Evolutionary conservation across 257 asterid species (phyloP).

Genomic region (Mentha longifolia): DNA sequence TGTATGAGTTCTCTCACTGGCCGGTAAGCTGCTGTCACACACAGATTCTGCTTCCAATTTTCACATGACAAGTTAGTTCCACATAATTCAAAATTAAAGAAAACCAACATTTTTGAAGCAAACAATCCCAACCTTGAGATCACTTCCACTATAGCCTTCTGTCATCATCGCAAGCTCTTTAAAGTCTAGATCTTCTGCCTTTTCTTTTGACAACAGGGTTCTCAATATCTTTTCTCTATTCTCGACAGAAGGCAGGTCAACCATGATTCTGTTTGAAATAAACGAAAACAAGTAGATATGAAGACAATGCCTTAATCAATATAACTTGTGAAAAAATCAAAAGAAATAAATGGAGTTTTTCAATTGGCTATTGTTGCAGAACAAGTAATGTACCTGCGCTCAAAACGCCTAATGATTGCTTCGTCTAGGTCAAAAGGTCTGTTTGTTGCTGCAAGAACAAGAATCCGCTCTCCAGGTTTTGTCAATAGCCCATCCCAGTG

Average conservation of each 20-base stretch:
- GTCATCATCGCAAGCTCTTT: slow-evolving; percentile 85
- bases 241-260: slow-evolving; percentile 83
- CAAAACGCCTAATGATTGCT: slow-evolving; percentile 96
- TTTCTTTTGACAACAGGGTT: slow-evolving; percentile 87
- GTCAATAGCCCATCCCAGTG: slow-evolving; percentile 97
- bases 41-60: slow-evolving; percentile 71
- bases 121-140: slow-evolving; percentile 80
- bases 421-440: slow-evolving; percentile 99
- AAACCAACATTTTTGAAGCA: background rate
- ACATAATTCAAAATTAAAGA: slow-evolving; percentile 3
- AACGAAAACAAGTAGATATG: slow-evolving; percentile 19
- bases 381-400: slow-evolving; percentile 70
- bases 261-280: slow-evolving; percentile 80
- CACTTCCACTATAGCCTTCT: slow-evolving; percentile 97
- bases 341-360: background rate
- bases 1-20: slow-evolving; percentile 90
- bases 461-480: slow-evolving; percentile 90
- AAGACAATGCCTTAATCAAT: background rate
- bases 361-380: background rate
- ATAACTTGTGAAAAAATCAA: background rate
- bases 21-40: slow-evolving; percentile 89
- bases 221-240: slow-evolving; percentile 86
- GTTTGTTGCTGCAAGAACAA: slow-evolving; percentile 98
- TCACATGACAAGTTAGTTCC: slow-evolving; percentile 35
- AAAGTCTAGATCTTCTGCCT: slow-evolving; percentile 70